Evolutionary conservation across 108 stramenopile species (phyloP), one percentile per base, ranked within the genome.

Genomic region (Skeletonema potamos): DNA sequence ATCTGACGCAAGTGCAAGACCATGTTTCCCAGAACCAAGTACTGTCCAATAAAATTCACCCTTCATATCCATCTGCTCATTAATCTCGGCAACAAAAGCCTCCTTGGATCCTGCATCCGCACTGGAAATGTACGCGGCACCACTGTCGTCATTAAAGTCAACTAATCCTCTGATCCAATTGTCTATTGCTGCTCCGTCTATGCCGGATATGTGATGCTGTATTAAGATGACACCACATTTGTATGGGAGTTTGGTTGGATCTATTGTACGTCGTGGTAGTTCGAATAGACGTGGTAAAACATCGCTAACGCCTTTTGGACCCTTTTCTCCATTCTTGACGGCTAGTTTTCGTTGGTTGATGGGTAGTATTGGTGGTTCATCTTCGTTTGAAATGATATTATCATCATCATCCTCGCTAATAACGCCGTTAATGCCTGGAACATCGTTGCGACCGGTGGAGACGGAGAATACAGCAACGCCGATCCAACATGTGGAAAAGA

Each of bases 171-270:
- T 69, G 17, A 80, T 29, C 79, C 79, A 80, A 32, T 73, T 44
- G 33, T 73, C 62, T 10, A 70, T 11, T 39, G 64, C 44, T 51
- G 54, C 43, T 2, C 66, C 72, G 24, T 48, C 67, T 6, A 54
- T 54, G 4, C 79, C 67, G 22, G 79, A 69, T 37, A 77, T 69
- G 32, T 64, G 55, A 54, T 80, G 71, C 26, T 60, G 46, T 39
- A 68, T 73, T 15, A 80, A n/a, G 27, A 80, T 48, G 3, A 51
- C 72, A 24, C 79, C 79, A 54, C 79, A 80, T 15, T 57, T 30
- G 27, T 73, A 69, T 10, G 74, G 74, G 10, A 67, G 55, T 33
- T 58, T 63, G 15, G 43, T 57, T 48, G 72, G 67, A 54, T 80
- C 72, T 9, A 80, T 55, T 27, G 72, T 64, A 22, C 54, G 70